Conservation (phyloP, 1,139 yeast genomes). For the Taiozyma sp. region DNA sequence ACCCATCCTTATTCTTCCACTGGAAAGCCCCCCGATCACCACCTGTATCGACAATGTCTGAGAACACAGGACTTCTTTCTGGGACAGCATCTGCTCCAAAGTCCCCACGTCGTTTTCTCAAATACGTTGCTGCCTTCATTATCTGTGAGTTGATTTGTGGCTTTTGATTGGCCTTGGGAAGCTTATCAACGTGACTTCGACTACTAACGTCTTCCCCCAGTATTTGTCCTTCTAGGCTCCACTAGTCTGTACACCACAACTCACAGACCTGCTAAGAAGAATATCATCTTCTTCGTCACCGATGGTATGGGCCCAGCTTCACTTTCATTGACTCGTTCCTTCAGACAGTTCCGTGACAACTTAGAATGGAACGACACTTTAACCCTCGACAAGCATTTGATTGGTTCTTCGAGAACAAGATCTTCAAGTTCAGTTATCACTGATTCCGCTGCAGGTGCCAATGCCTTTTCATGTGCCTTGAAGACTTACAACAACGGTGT, state of each 20-base stretch:
- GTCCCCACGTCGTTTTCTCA: background rate
- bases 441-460: slow-evolving; percentile 93
- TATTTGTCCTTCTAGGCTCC: background rate
- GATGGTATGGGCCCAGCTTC: slow-evolving; percentile 94
- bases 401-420: slow-evolving; percentile 77
- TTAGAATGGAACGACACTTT: slow-evolving; percentile 48
- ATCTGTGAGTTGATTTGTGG: slow-evolving; percentile 1
- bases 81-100: background rate
- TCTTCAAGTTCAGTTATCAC: slow-evolving; percentile 69
- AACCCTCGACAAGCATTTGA: slow-evolving; percentile 55
- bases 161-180: background rate
- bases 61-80: slow-evolving; percentile 1
- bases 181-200: background rate
- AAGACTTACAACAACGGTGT: slow-evolving; percentile 84
- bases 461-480: slow-evolving; percentile 76
- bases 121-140: background rate
- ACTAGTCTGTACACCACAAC: background rate
- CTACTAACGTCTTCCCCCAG: background rate
- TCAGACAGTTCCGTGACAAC: slow-evolving; percentile 50
- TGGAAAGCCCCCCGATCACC: background rate
- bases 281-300: slow-evolving; percentile 79
- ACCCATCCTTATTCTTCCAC: background rate
- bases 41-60: slow-evolving; percentile 1
- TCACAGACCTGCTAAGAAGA: slow-evolving; percentile 33
- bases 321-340: slow-evolving; percentile 66